Evolutionary conservation across 2,329 filamentous ascomycete genomes (phyloP).

Genomic region (Gaeumannomyces tritici): DNA sequence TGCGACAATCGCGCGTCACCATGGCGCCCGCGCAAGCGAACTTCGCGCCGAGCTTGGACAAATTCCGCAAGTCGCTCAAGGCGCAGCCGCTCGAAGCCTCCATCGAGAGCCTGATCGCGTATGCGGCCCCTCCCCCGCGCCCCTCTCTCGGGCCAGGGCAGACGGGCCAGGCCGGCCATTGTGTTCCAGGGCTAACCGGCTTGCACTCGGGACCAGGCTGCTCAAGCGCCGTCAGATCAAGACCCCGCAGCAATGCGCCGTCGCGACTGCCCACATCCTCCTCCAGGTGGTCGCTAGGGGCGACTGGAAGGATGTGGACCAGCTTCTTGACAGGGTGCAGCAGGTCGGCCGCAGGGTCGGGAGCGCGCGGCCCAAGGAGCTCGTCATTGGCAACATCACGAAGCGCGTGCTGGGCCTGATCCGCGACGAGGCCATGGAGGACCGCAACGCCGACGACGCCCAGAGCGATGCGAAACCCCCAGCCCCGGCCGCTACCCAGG

Average conservation of each 20-base stretch:
- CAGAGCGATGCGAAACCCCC: background rate
- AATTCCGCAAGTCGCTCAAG: conserved; percentile 72
- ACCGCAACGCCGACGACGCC: conserved; percentile 57
- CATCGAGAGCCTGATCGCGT: conserved; percentile 79
- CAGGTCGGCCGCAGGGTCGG: conserved; percentile 69
- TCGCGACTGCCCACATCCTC: conserved; percentile 83
- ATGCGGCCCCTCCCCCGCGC: conserved; percentile 22
- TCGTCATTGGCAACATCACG: conserved; percentile 91
- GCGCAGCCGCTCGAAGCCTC: conserved; percentile 67
- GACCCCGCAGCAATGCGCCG: conserved; percentile 78
- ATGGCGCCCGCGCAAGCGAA: conserved; percentile 51
- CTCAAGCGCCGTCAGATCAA: conserved; percentile 86
- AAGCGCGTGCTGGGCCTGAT: conserved; percentile 83
- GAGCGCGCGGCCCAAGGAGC: conserved; percentile 78
- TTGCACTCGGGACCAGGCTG: conserved; percentile 42
- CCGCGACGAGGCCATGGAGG: conserved; percentile 80
- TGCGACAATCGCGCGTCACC: background rate
- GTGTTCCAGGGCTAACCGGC: background rate
- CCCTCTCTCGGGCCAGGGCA: background rate
- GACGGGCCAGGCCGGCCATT: too few relatives aligned
- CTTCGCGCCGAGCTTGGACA: conserved; percentile 64
- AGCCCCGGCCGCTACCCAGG: conserved; percentile 28
- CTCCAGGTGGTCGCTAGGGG: conserved; percentile 76
- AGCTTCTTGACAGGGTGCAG: conserved; percentile 75
- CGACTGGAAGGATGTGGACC: conserved; percentile 66